A percentile compares a stretch with the other conserved stretches of the same genome.
Conservation (phyloP, 1,284 basidiomycete genomes). For the Ganoderma sp. region DNA sequence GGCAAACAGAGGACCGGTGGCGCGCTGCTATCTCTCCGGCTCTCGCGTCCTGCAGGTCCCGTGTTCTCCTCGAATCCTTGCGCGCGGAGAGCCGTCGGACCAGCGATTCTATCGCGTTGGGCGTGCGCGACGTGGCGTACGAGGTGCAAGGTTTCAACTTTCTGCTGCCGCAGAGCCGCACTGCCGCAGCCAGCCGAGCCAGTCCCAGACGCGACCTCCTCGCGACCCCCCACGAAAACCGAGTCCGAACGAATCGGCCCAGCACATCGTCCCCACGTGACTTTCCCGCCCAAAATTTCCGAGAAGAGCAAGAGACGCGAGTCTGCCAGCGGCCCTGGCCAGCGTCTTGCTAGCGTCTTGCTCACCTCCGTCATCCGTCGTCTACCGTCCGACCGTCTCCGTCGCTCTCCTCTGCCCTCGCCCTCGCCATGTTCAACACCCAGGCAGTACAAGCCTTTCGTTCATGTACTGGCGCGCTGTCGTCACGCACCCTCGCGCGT, state of each 20-base stretch:
- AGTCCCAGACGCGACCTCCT: conserved; percentile 2
- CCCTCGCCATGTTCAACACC: conserved; percentile 53
- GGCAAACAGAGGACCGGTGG: conserved; percentile 33
- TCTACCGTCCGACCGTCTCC: conserved; percentile 22
- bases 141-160: conserved; percentile 11
- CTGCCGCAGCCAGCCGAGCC: conserved; percentile 20
- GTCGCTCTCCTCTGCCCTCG: conserved; percentile 18
- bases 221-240: conserved; percentile 11
- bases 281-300: conserved; percentile 29
- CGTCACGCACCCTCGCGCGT: conserved; percentile 50
- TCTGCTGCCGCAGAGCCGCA: not conserved
- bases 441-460: conserved; percentile 59
- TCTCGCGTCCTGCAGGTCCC: conserved; percentile 19
- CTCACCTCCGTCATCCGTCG: conserved; percentile 34
- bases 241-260: conserved; percentile 9
- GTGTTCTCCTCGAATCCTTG: conserved; percentile 11
- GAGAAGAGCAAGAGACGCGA: conserved; percentile 17
- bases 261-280: conserved; percentile 29
- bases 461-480: conserved; percentile 59
- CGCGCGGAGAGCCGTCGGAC: conserved; percentile 10
- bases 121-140: conserved; percentile 19
- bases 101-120: conserved; percentile 12
- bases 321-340: conserved; percentile 20
- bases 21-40: conserved; percentile 25
- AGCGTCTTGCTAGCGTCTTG: conserved; percentile 31